Conservation (phyloP, 202 grass and related monocot genomes). For the Brachypodium distachyon region DNA sequence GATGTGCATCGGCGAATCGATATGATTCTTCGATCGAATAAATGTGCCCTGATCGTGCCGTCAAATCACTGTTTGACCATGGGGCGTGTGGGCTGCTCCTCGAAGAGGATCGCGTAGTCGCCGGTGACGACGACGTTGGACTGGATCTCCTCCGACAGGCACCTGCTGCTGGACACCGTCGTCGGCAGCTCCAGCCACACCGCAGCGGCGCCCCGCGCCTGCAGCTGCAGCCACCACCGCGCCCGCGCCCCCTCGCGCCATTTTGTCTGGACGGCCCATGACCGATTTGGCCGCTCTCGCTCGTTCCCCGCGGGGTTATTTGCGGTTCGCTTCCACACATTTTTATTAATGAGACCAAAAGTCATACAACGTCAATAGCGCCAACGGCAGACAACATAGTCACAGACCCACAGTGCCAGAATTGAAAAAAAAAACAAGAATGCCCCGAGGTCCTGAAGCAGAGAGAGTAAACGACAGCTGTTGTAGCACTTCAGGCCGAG, state of each 20-base stretch:
- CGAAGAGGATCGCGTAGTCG: constrained; percentile 23
- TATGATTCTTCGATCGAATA: background rate
- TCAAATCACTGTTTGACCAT: too few relatives aligned
- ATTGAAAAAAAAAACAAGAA: too few relatives aligned
- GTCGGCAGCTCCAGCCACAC: constrained; percentile 26
- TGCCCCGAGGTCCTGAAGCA: too few relatives aligned
- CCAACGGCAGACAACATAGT: too few relatives aligned
- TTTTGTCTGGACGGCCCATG: background rate
- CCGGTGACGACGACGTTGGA: constrained; percentile 14
- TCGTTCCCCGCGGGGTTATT: background rate
- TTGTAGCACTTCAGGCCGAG: too few relatives aligned
- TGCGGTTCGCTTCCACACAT: too few relatives aligned
- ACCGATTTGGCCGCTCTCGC: background rate
- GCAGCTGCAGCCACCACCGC: constrained; percentile 4
- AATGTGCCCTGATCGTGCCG: too few relatives aligned
- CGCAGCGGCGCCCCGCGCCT: background rate
- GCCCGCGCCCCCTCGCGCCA: background rate
- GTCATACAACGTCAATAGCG: too few relatives aligned
- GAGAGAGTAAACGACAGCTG: too few relatives aligned
- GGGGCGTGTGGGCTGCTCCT: constrained; percentile 8
- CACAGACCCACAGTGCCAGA: too few relatives aligned
- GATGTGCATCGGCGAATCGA: background rate
- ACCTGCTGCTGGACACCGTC: constrained; percentile 3
- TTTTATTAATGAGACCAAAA: too few relatives aligned
- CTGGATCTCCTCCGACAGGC: constrained; percentile 31